Evolutionary conservation across 345 rosid species (phyloP).

Genomic region (Pistacia vera): DNA sequence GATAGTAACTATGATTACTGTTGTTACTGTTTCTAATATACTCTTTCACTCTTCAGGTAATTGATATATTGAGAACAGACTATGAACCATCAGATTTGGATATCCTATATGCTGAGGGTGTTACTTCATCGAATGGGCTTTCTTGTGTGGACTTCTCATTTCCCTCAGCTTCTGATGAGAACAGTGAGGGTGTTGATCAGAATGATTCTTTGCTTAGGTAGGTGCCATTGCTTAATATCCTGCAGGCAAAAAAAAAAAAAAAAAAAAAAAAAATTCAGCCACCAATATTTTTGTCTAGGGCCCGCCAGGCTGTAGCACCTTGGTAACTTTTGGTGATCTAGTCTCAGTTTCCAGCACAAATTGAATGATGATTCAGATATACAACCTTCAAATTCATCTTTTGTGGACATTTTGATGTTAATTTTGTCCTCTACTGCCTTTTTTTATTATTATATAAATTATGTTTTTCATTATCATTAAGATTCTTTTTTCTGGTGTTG

Average conservation of each 20-base stretch:
- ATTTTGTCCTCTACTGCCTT: not conserved
- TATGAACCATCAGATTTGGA: slow-evolving; percentile 94
- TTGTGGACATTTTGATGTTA: not conserved
- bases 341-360: not conserved
- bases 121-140: slow-evolving; percentile 94
- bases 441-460: no score
- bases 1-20: not conserved
- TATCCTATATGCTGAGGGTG: slow-evolving; percentile 93
- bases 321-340: no score
- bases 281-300: not conserved
- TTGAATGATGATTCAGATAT: not conserved
- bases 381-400: not conserved
- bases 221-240: slow-evolving; percentile 18
- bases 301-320: not conserved
- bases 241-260: not conserved
- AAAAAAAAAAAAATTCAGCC: not conserved
- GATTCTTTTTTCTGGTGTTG: slow-evolving; percentile 1
- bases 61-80: slow-evolving; percentile 74
- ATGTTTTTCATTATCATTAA: not conserved
- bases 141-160: slow-evolving; percentile 85
- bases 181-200: slow-evolving; percentile 58
- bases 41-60: slow-evolving; percentile 54
- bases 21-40: not conserved
- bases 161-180: slow-evolving; percentile 58
- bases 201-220: slow-evolving; percentile 78